Percentiles rank a stretch among this genome's conserved stretches.
phyloP scores from a whole-genome alignment of 768 basidiomycete genomes.

The Lanmaoa pseudosensibilis region DNA sequence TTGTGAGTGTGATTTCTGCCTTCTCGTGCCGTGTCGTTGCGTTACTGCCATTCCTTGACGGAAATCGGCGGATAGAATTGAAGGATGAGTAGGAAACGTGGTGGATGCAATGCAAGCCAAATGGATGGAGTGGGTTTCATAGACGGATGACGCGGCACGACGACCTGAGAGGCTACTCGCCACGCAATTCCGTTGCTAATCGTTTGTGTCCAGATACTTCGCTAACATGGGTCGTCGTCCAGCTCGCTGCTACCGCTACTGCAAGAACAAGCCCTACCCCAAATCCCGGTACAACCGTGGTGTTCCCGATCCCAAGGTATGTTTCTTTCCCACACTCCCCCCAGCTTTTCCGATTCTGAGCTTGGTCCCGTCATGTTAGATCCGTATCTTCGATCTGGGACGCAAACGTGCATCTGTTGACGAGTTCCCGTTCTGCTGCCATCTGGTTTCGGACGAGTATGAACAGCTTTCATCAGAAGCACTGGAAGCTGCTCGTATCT shows the following conservation, averaged over 20 bases:
- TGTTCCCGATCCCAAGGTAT: slow-evolving; percentile 93
- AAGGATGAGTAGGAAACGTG: neutral
- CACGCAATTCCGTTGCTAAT: slow-evolving; percentile 4
- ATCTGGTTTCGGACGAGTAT: slow-evolving; percentile 97
- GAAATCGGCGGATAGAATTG: neutral
- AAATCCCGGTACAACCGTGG: slow-evolving; percentile 97
- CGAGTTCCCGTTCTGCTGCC: slow-evolving; percentile 97
- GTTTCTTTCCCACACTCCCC: slow-evolving; percentile 8
- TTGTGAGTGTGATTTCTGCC: slow-evolving; percentile 17
- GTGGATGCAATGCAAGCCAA: slow-evolving; percentile 13
- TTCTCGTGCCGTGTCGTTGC: neutral
- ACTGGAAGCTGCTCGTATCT: slow-evolving; percentile 97
- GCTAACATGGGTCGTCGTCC: slow-evolving; percentile 90
- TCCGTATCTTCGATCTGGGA: slow-evolving; percentile 94
- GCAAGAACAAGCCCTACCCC: slow-evolving; percentile 99
- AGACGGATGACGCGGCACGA: neutral
- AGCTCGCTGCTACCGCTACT: slow-evolving; percentile 97
- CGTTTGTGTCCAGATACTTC: slow-evolving; percentile 10
- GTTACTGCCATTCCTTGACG: neutral
- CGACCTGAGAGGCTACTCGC: neutral
- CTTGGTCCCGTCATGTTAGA: slow-evolving; percentile 47
- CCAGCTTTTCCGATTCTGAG: neutral
- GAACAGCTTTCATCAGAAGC: slow-evolving; percentile 96
- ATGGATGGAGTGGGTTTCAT: slow-evolving; percentile 11
- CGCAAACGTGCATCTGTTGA: slow-evolving; percentile 96